Percentiles rank a stretch among this genome's conserved stretches.
Evolutionary conservation across 2,329 filamentous ascomycete species (phyloP).

Genomic region (Capronia coronata): DNA sequence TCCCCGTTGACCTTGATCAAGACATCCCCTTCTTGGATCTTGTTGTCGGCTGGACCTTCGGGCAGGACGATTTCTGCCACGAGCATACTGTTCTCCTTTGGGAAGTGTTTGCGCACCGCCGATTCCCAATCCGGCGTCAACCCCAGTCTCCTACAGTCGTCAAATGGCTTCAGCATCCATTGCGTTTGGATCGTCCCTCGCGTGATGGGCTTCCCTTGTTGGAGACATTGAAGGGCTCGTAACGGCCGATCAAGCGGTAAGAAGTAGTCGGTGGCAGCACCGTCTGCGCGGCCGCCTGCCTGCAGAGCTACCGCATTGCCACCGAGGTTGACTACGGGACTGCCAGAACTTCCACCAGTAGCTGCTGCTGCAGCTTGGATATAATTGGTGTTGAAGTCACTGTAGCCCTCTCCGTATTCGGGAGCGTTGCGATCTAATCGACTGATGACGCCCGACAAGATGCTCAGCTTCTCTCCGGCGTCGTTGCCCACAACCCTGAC

Average conservation of each 20-base stretch:
- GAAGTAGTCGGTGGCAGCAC: constrained; percentile 96
- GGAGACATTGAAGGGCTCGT: constrained; percentile 79
- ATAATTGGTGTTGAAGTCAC: constrained; percentile 94
- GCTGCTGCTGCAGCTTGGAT: constrained; percentile 96
- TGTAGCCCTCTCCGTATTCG: constrained; percentile 95
- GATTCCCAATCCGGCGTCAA: constrained; percentile 81
- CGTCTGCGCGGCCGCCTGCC: constrained; percentile 86
- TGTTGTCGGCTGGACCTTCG: constrained; percentile 75
- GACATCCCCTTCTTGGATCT: constrained; percentile 91
- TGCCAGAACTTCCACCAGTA: constrained; percentile 95
- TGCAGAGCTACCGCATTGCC: constrained; percentile 88
- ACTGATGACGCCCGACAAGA: constrained; percentile 94
- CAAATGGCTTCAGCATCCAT: constrained; percentile 93
- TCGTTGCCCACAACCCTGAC: constrained; percentile 98
- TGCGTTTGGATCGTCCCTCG: constrained; percentile 97
- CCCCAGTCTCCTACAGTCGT: constrained; percentile 87
- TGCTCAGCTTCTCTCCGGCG: constrained; percentile 96
- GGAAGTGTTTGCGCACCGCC: constrained; percentile 72
- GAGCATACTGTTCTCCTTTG: constrained; percentile 92
- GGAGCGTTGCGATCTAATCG: constrained; percentile 92
- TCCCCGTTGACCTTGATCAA: constrained; percentile 89
- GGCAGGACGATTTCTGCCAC: constrained; percentile 93
- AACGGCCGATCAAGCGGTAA: constrained; percentile 84
- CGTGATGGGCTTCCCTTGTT: constrained; percentile 65
- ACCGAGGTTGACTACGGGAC: constrained; percentile 93